Conservation (phyloP, 1,284 basidiomycete species). For the Heterobasidion parviporum region DNA sequence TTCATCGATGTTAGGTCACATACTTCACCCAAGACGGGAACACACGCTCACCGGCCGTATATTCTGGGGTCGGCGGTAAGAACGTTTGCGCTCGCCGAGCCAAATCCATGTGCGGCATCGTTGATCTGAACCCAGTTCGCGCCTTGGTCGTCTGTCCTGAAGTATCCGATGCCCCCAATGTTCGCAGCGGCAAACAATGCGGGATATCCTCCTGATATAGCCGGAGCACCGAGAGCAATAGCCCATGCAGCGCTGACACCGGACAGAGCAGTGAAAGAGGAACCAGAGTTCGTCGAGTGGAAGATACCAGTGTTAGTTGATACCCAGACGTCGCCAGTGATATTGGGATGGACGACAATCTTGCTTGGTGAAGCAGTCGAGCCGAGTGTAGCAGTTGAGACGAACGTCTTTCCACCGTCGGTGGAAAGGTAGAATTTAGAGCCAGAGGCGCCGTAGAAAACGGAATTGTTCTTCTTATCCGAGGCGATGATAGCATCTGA, state of each 20-base stretch:
- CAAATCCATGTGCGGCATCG: conserved; percentile 54
- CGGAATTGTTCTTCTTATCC: conserved; percentile 46
- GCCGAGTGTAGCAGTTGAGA: conserved; percentile 33
- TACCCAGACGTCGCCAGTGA: conserved; percentile 52
- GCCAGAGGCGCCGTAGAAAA: conserved; percentile 51
- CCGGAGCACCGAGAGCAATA: conserved; percentile 49
- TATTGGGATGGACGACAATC: conserved; percentile 43
- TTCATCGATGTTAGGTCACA: too few relatives aligned
- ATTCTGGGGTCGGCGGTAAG: conserved; percentile 45
- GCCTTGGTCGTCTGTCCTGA: conserved; percentile 50
- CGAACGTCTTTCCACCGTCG: conserved; percentile 46
- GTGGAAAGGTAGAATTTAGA: conserved; percentile 50
- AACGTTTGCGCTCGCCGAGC: conserved; percentile 36
- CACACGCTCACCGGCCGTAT: conserved; percentile 38
- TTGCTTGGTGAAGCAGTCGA: conserved; percentile 40
- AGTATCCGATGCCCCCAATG: conserved; percentile 43
- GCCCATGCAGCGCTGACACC: conserved; percentile 47
- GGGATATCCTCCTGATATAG: conserved; percentile 40
- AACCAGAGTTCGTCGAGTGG: conserved; percentile 48
- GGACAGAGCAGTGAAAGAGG: conserved; percentile 39
- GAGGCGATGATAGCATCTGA: conserved; percentile 47
- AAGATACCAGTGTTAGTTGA: conserved; percentile 53
- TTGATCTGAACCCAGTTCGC: conserved; percentile 55
- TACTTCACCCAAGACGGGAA: background rate
- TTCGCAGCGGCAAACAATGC: conserved; percentile 49